Percentiles rank a stretch among this genome's conserved stretches.
These are phyloP conservation scores for Tremellales sp. DNA, from an alignment of 1,284 basidiomycete species.

Conservation along the genomic window DNA sequence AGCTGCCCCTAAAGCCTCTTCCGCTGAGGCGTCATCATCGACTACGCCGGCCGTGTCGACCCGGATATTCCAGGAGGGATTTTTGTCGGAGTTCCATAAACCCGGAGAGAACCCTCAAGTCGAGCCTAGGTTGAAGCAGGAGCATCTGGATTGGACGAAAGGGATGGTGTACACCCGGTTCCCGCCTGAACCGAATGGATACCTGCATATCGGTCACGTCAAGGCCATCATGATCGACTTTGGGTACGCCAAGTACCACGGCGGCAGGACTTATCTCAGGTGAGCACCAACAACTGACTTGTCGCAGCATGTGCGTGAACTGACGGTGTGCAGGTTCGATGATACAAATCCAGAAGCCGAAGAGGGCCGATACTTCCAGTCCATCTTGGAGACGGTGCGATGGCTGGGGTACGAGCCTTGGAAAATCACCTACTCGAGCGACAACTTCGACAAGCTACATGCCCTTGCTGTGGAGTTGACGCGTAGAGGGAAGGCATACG, in stretches of 20 bases:
- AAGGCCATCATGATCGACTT: conserved; percentile 99
- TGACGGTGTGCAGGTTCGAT: conserved; percentile 61
- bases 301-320: background rate
- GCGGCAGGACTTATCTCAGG: conserved; percentile 85
- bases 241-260: conserved; percentile 89
- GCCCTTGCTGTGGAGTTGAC: conserved; percentile 89
- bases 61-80: conserved; percentile 86
- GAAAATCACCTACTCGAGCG: conserved; percentile 98
- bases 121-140: conserved; percentile 68
- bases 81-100: conserved; percentile 87
- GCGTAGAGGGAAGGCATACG: conserved; percentile 85
- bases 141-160: conserved; percentile 75
- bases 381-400: conserved; percentile 88
- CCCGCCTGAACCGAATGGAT: conserved; percentile 98
- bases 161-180: conserved; percentile 93
- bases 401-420: conserved; percentile 99
- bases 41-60: conserved; percentile 40
- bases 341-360: conserved; percentile 99
- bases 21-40: conserved; percentile 26
- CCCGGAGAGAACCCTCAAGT: conserved; percentile 93
- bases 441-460: conserved; percentile 89
- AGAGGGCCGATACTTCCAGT: conserved; percentile 92
- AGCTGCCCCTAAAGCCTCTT: conserved; percentile 44
- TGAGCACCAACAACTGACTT: too few species aligned
- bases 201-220: conserved; percentile 89